Base-by-base conservation (phyloP, 2,329 filamentous ascomycete species). In the Neofusicoccum cordaticola region DNA sequence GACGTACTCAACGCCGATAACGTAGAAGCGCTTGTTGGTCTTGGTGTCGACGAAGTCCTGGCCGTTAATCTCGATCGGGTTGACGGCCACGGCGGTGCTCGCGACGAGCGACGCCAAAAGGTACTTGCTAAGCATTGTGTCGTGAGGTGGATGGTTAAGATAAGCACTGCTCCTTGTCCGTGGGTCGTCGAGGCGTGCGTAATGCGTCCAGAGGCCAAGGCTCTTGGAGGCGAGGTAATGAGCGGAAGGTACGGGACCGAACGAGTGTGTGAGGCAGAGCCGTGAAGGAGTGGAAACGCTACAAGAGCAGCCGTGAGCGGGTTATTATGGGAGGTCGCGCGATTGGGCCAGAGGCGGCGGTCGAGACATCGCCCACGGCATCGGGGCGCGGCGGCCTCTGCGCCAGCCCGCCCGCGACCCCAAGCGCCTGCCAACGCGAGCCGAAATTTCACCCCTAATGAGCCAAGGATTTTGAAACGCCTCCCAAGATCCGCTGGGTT, bases 31-130 rank as follows among this genome's bases (percentile, higher is more conserved):
- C 68, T 85, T 82, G 64, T 82, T 81, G 17, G 84, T 86, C 62
- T 83, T 78, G 41, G 80, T 81, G 73, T 88, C 84, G 69, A 89
- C 81, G 74, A 89, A 88, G 73, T 88, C 83, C 74, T 85, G 83
- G 66, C 85, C 85, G 63, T 82, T 73, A 60, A 88, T 82, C 65
- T 82, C 80, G 64, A 88, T 78, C 6, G 85, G 82, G 63, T 83
- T 82, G 50, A 88, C 83, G 34, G 85, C 85, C 19, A 78, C 71
- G 44, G 79, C 81, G 68, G 83, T 75, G 69, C 79, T 75, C 45
- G 81, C 74, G 62, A 77, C 41, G 42, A 64, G 51, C n/a, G 62
- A 47, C n/a, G 50, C 44, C 51, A 64, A 34, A 48, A 64, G n/a
- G 51, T 64, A 64, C 35, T 58, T 48, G 51, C 12, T 37, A 17